Evolutionary conservation across 2,329 filamentous ascomycete genomes (phyloP).

Genomic region (Fonsecaea pugnacius): DNA sequence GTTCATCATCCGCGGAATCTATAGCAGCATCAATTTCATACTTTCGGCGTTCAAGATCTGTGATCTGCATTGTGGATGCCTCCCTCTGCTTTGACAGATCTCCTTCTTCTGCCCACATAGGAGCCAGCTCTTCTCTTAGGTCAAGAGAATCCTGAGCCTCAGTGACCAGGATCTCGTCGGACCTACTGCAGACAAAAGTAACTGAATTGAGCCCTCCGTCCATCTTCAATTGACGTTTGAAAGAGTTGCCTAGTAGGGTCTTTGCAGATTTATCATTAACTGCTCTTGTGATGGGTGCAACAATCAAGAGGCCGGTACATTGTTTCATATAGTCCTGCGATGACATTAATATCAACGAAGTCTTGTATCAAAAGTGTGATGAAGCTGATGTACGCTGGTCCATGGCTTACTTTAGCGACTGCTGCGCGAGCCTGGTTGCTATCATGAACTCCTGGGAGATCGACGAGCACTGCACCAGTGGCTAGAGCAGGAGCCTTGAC

Average conservation of each 20-base stretch:
- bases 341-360: neutral
- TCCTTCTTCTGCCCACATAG: slow-evolving; percentile 32
- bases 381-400: neutral
- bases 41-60: neutral
- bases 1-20: slow-evolving; percentile 1
- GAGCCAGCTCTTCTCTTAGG: slow-evolving; percentile 43
- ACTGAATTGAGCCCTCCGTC: slow-evolving; percentile 60
- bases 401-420: slow-evolving; percentile 48
- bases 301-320: slow-evolving; percentile 64
- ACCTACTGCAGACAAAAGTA: slow-evolving; percentile 67
- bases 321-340: slow-evolving; percentile 61
- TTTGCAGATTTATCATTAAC: slow-evolving; percentile 65
- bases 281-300: slow-evolving; percentile 64
- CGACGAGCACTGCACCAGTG: slow-evolving; percentile 61
- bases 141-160: slow-evolving; percentile 51
- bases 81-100: slow-evolving; percentile 20
- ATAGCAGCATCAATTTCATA: neutral
- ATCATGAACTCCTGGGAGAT: slow-evolving; percentile 65
- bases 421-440: slow-evolving; percentile 63
- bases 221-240: slow-evolving; percentile 64
- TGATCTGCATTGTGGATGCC: neutral
- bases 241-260: slow-evolving; percentile 59
- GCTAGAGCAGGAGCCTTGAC: slow-evolving; percentile 56
- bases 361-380: neutral
- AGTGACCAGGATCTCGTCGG: slow-evolving; percentile 61